phyloP scores from a whole-genome alignment of 345 rosid genomes.

The Diplotaxis tenuifolia region DNA sequence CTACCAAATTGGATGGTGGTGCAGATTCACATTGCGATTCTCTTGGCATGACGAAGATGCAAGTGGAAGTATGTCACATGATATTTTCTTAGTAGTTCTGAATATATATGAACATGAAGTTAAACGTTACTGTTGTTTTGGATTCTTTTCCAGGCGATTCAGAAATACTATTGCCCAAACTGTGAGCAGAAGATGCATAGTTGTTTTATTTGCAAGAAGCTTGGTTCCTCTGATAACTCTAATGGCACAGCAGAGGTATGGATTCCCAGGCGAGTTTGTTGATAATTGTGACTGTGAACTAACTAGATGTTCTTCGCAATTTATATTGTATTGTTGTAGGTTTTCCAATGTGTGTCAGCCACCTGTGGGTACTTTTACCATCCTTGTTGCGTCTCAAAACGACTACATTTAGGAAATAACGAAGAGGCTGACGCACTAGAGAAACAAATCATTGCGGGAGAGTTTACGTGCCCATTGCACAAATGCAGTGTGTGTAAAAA shows the following conservation, averaged over 20 bases:
- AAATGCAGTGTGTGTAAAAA: constrained; percentile 71
- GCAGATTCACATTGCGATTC: constrained; percentile 61
- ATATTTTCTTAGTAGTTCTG: constrained; percentile 11
- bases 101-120: constrained; percentile 2
- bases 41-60: constrained; percentile 54
- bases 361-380: constrained; percentile 92
- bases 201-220: constrained; percentile 77
- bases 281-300: constrained; percentile 18
- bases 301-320: constrained; percentile 7
- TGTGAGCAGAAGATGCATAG: constrained; percentile 72
- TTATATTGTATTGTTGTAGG: constrained; percentile 44
- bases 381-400: constrained; percentile 68
- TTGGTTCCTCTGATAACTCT: constrained; percentile 77
- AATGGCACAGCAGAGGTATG: constrained; percentile 71
- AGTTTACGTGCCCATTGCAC: constrained; percentile 78
- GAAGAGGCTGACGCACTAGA: constrained; percentile 57
- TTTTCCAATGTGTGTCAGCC: constrained; percentile 76
- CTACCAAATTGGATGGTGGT: constrained; percentile 56
- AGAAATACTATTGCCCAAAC: constrained; percentile 63
- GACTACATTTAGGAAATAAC: constrained; percentile 48
- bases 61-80: constrained; percentile 60
- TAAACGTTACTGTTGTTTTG: constrained; percentile 24
- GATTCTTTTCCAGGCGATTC: constrained; percentile 50
- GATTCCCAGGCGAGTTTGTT: constrained; percentile 12
- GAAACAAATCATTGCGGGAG: constrained; percentile 58